Percentiles rank a stretch among this genome's conserved stretches.
phyloP scores from a whole-genome alignment of 2,329 filamentous ascomycete species.

The Aspergillus sojae region DNA sequence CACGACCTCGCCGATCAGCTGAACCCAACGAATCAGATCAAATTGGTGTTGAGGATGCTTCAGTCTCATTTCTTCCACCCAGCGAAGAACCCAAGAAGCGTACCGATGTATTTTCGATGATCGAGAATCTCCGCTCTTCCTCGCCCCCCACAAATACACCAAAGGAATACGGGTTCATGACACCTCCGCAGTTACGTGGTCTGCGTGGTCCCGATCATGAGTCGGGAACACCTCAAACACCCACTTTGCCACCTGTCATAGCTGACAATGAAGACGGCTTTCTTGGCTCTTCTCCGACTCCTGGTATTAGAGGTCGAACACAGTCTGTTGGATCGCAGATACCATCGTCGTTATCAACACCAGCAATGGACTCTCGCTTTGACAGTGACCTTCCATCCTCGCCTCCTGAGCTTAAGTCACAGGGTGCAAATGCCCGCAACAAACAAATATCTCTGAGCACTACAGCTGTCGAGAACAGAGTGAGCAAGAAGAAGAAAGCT shows the following conservation, averaged over 20 bases:
- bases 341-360: slow-evolving; percentile 39
- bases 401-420: slow-evolving; percentile 33
- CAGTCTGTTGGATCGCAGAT: slow-evolving; percentile 31
- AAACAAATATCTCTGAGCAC: slow-evolving; percentile 7
- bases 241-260: slow-evolving; percentile 41
- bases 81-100: slow-evolving; percentile 72
- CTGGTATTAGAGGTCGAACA: slow-evolving; percentile 41
- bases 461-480: slow-evolving; percentile 11
- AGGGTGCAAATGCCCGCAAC: slow-evolving; percentile 24
- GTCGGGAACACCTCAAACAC: slow-evolving; percentile 42
- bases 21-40: slow-evolving; percentile 62
- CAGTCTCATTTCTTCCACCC: slow-evolving; percentile 51
- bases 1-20: slow-evolving; percentile 38
- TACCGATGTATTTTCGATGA: slow-evolving; percentile 64
- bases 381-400: slow-evolving; percentile 39
- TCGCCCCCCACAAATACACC: slow-evolving; percentile 33
- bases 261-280: slow-evolving; percentile 49
- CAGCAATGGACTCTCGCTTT: slow-evolving; percentile 22
- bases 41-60: slow-evolving; percentile 70
- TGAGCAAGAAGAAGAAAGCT: slow-evolving; percentile 17
- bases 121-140: slow-evolving; percentile 65
- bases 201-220: slow-evolving; percentile 27
- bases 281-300: slow-evolving; percentile 57
- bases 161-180: slow-evolving; percentile 29
- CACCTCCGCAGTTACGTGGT: slow-evolving; percentile 32